Conservation (phyloP, 257 asterid species). For the Solanum okadae region DNA sequence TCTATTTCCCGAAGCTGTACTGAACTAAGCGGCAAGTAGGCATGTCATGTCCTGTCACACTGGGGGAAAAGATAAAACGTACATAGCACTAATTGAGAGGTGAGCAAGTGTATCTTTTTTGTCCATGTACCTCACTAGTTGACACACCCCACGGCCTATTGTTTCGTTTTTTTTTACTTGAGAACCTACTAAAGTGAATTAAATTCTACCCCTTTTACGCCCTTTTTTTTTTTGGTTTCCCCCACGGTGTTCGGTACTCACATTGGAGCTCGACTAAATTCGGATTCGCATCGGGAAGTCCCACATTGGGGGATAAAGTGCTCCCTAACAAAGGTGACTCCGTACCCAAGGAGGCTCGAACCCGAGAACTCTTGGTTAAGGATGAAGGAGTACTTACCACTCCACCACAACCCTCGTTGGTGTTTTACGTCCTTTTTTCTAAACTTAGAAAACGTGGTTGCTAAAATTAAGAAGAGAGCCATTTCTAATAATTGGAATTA, state of each 20-base stretch:
- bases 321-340: no score
- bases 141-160: neutral
- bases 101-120: neutral
- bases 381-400: no score
- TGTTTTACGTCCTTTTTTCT: neutral
- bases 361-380: no score
- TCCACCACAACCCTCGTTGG: no score
- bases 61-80: neutral
- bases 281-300: no score
- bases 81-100: neutral
- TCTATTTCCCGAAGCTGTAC: neutral
- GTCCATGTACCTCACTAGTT: neutral
- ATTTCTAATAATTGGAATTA: neutral
- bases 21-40: neutral
- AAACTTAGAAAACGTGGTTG: neutral
- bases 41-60: neutral
- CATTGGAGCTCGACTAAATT: fast-evolving
- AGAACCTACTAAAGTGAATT: neutral
- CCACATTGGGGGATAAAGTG: no score
- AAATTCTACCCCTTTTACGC: neutral
- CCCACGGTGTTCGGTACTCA: no score
- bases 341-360: no score
- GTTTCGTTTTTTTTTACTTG: neutral
- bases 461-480: neutral
- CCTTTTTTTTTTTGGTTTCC: no score